Evolutionary conservation across 2,329 filamentous ascomycete genomes (phyloP).

Genomic region (Fusarium nygamai): DNA sequence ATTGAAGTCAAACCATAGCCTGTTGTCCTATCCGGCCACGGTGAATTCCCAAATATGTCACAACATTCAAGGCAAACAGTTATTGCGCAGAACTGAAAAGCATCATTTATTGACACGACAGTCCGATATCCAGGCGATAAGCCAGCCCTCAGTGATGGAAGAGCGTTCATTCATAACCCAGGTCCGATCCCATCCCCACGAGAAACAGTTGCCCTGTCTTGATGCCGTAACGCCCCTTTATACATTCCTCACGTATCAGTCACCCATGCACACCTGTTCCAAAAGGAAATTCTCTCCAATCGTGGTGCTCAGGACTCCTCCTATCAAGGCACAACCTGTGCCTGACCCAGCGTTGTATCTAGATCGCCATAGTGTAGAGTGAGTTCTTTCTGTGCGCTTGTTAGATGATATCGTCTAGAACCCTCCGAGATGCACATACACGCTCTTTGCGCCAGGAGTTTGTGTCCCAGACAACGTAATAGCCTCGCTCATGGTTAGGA

Average conservation of each 20-base stretch:
- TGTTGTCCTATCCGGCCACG: background rate
- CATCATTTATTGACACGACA: slow-evolving; percentile 43
- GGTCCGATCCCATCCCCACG: slow-evolving; percentile 45
- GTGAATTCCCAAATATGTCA: background rate
- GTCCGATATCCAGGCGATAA: slow-evolving; percentile 41
- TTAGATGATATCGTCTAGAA: slow-evolving; percentile 27
- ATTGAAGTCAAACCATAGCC: background rate
- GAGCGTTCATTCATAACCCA: slow-evolving; percentile 46
- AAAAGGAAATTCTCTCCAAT: slow-evolving; percentile 23
- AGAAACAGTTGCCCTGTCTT: slow-evolving; percentile 45
- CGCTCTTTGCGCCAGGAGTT: slow-evolving; percentile 70
- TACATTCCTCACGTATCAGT: slow-evolving; percentile 35
- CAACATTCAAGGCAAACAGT: background rate
- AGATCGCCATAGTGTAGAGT: slow-evolving; percentile 70
- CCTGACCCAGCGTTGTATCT: slow-evolving; percentile 58
- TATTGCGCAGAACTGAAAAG: slow-evolving; percentile 36
- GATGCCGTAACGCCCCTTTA: slow-evolving; percentile 47
- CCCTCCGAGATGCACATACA: slow-evolving; percentile 54
- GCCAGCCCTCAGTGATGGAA: slow-evolving; percentile 41
- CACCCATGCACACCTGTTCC: slow-evolving; percentile 26
- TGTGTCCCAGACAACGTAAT: slow-evolving; percentile 74
- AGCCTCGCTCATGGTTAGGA: slow-evolving; percentile 69
- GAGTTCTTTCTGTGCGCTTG: slow-evolving; percentile 62
- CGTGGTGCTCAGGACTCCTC: background rate
- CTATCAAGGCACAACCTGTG: slow-evolving; percentile 44